These are phyloP conservation scores for Triticum dicoccoides DNA, from an alignment of 176 grass and related monocot species.

Conservation along the genomic window DNA sequence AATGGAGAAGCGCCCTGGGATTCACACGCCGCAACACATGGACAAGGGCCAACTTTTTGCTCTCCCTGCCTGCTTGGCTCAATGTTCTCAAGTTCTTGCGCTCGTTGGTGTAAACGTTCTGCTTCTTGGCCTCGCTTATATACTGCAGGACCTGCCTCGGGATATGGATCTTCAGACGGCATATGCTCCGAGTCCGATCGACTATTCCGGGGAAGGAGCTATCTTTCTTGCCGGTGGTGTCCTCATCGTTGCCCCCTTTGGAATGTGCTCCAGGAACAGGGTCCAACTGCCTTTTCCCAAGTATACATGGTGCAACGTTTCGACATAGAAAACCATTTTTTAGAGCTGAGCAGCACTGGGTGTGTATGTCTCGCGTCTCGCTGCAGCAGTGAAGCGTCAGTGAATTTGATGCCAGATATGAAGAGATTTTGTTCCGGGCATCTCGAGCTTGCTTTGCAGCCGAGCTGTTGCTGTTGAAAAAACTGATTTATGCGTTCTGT, in stretches of 20 bases:
- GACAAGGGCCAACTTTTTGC: no score
- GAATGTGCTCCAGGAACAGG: slow-evolving; percentile 38
- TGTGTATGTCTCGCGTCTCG: neutral
- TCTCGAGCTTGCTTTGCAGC: no score
- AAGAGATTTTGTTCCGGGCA: slow-evolving; percentile 29
- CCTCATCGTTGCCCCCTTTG: neutral
- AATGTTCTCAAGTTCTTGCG: no score
- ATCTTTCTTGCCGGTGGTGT: neutral
- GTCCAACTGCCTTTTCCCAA: neutral
- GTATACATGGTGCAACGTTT: neutral
- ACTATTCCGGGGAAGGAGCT: neutral
- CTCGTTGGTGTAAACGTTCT: no score
- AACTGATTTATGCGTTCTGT: neutral
- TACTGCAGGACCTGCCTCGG: no score
- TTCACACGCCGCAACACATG: no score
- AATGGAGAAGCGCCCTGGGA: no score
- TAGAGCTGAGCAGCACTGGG: neutral
- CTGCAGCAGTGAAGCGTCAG: neutral
- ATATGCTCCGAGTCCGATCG: slow-evolving; percentile 36
- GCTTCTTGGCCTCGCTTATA: no score
- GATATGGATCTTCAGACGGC: slow-evolving; percentile 19
- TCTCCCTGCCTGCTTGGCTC: no score
- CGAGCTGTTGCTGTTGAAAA: no score
- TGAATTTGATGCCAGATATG: neutral
- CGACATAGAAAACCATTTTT: neutral